Evolutionary conservation across 139 green algal species (phyloP), one percentile per base, ranked within the genome.

Genomic region (Chlamydomonas incerta): DNA sequence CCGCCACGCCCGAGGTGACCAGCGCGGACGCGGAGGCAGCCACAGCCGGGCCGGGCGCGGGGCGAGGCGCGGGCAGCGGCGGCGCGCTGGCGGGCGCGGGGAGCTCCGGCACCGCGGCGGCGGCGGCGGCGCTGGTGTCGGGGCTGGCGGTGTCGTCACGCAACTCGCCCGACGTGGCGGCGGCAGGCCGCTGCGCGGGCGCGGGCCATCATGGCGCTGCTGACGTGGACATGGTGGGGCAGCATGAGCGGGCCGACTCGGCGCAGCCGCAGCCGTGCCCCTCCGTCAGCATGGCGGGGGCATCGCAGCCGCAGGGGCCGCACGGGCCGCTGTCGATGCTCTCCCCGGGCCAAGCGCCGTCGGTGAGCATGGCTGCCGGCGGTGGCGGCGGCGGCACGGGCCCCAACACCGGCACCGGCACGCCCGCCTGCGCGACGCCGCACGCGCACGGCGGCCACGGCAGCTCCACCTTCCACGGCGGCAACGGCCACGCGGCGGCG

Each of bases 91-190:
- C n/a, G 13, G 63, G 26, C 60, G 13, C 60, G 18, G 60, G 46
- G 41, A 34, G 47, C 63, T 75, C 79, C 47, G 79, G 79, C 9
- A 24, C 47, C 3, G 79, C 65, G 11, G 66, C 79, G 18, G 60
- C 60, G 26, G 79, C 67, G 31, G 80, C 80, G 4, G 68, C 68
- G 17, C 68, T 86, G 28, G 80, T 86, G 8, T 77, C 80, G 29
- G 80, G 68, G 24, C 80, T 86, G 33, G 80, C 67, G 33, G 80
- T 86, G 15, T 86, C 68, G 24, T 86, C 80, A 21, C 52, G 57
- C n/a, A 55, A 35, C 26, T 86, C 80, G 17, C 80, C 80, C 3
- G 68, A 85, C 1, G 60, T 66, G 2, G 60, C 41, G 8, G 41
- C 8, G 8, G 76, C 15, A 18, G 28, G 3, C 63, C 14, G 15